Evolutionary conservation across 2,329 filamentous ascomycete species (phyloP).

Genomic region (Aspergillus felis): DNA sequence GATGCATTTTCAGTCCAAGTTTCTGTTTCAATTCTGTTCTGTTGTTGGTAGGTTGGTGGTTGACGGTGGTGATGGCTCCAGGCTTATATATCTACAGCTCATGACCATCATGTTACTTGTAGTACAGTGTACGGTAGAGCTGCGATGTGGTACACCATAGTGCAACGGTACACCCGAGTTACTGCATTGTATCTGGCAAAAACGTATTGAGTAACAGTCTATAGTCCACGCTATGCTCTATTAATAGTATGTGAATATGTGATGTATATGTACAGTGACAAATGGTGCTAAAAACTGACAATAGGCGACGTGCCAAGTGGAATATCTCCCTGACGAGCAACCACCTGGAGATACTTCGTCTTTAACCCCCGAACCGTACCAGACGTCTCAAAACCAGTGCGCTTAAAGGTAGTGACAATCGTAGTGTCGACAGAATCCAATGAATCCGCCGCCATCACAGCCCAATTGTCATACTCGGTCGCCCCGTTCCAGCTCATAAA

Average conservation of each 20-base stretch:
- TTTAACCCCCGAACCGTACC: constrained; percentile 12
- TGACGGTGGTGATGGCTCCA: not conserved
- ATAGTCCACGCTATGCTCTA: not conserved
- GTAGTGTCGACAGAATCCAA: constrained; percentile 14
- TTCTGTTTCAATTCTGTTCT: too few relatives aligned
- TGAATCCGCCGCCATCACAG: constrained; percentile 24
- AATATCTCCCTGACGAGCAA: constrained; percentile 25
- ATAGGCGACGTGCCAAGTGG: constrained; percentile 20
- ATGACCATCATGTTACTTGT: too few relatives aligned
- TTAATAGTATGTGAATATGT: not conserved
- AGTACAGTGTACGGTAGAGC: too few relatives aligned
- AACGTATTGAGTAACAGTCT: too few relatives aligned
- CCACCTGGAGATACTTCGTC: constrained; percentile 24
- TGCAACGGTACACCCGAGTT: not conserved
- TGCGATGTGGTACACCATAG: too few relatives aligned
- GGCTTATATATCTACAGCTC: not conserved
- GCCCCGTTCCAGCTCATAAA: constrained; percentile 40
- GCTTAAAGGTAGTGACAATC: constrained; percentile 18
- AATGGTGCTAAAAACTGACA: constrained; percentile 6
- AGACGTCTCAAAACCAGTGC: constrained; percentile 28
- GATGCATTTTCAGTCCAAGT: not conserved
- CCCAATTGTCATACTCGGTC: constrained; percentile 36
- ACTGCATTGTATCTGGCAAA: too few relatives aligned
- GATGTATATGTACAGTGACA: not conserved
- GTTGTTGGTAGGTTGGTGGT: not conserved